Percentiles rank a stretch among this genome's conserved stretches.
phyloP scores from a whole-genome alignment of 1,139 yeast genomes.

The Pichiaceae sp. region DNA sequence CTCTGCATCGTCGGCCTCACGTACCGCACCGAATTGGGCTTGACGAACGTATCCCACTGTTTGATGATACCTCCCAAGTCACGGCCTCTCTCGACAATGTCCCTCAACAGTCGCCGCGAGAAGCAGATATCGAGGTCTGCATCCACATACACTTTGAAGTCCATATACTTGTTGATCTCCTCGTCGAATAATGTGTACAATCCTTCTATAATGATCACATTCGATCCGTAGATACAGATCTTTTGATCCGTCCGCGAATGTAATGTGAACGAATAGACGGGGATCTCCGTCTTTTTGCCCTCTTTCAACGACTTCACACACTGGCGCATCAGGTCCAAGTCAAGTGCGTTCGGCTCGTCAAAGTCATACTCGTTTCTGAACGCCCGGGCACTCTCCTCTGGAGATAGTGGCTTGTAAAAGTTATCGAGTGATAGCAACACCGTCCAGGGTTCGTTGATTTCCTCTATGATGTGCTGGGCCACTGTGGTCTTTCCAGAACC shows the following conservation, averaged over 20 bases:
- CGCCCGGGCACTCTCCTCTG: constrained; percentile 56
- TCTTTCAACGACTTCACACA: constrained; percentile 59
- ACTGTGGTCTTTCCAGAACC: constrained; percentile 96
- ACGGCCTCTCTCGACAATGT: constrained; percentile 77
- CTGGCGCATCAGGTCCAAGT: constrained; percentile 60
- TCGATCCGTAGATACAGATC: constrained; percentile 85
- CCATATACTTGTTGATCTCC: constrained; percentile 67
- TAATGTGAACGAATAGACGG: constrained; percentile 72
- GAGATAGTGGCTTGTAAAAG: constrained; percentile 68
- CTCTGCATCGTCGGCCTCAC: constrained; percentile 70
- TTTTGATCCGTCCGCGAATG: constrained; percentile 68
- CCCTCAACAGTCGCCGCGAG: constrained; percentile 80
- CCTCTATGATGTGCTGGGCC: constrained; percentile 72
- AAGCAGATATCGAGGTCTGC: constrained; percentile 90
- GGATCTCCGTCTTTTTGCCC: constrained; percentile 56
- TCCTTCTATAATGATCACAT: constrained; percentile 87
- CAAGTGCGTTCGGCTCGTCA: constrained; percentile 78
- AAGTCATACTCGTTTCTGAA: constrained; percentile 67
- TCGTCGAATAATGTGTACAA: constrained; percentile 74
- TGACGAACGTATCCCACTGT: constrained; percentile 88
- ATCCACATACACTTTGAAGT: constrained; percentile 82
- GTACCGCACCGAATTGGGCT: constrained; percentile 77
- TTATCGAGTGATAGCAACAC: constrained; percentile 87
- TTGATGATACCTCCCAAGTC: constrained; percentile 72
- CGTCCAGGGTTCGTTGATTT: constrained; percentile 90